A percentile compares a stretch with the other conserved stretches of the same genome.
Evolutionary conservation across 495 filamentous ascomycete genomes (phyloP).

Genomic region (Hypomontagnella submonticulosa): DNA sequence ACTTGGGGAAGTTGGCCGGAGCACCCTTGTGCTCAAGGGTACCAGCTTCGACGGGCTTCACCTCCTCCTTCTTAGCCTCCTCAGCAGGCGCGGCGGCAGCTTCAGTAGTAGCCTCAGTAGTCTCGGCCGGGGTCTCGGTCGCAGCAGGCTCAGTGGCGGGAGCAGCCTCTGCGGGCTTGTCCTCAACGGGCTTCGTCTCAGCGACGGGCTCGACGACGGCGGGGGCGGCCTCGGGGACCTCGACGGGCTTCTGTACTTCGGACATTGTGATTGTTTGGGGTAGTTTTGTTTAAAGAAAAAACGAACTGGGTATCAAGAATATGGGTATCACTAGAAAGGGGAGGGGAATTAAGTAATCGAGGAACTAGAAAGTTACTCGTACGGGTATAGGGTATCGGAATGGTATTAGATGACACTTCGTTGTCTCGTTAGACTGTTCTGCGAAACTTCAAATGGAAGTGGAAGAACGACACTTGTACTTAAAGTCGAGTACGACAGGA

Average conservation of each 20-base stretch:
- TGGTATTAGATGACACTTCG: conserved; percentile 45
- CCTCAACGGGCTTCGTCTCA: conserved; percentile 58
- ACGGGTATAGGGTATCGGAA: conserved; percentile 26
- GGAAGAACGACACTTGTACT: conserved; percentile 40
- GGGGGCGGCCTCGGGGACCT: conserved; percentile 53
- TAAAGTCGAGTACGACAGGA: conserved; percentile 45
- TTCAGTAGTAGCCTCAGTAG: conserved; percentile 55
- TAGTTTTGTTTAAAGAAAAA: conserved; percentile 54
- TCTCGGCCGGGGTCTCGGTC: conserved; percentile 62
- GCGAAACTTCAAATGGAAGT: conserved; percentile 31
- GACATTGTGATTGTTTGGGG: conserved; percentile 54
- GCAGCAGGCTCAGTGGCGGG: conserved; percentile 54
- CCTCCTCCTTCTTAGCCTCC: conserved; percentile 64
- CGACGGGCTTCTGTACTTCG: conserved; percentile 60
- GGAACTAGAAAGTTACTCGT: conserved; percentile 43
- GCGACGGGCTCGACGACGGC: conserved; percentile 58
- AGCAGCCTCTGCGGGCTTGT: conserved; percentile 47
- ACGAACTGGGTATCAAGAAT: conserved; percentile 56
- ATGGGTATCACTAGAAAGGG: conserved; percentile 61
- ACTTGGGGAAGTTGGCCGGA: conserved; percentile 85
- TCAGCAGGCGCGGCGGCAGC: conserved; percentile 54
- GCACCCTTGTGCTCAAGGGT: conserved; percentile 86
- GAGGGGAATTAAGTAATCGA: conserved; percentile 49
- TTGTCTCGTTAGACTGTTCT: conserved; percentile 39
- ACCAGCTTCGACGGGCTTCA: conserved; percentile 77